Percentiles rank a stretch among this genome's conserved stretches.
Evolutionary conservation across 2,329 filamentous ascomycete species (phyloP).

Genomic region (Chrysoporthe deuterocubensis): DNA sequence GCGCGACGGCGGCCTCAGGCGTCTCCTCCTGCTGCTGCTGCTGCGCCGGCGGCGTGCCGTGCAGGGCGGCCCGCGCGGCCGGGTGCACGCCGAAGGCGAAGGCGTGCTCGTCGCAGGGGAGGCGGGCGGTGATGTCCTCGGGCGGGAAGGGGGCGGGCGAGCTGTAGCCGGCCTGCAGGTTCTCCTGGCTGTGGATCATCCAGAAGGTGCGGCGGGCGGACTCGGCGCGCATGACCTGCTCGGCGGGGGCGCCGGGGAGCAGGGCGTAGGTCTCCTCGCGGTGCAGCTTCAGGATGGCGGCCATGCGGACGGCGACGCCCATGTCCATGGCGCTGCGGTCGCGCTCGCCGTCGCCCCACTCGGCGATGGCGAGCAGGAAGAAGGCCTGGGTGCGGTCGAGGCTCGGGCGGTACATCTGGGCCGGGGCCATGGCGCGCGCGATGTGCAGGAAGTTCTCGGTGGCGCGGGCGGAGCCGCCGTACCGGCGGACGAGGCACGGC

Average conservation of each 20-base stretch:
- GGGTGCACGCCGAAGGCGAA: conserved; percentile 42
- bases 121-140: conserved; percentile 41
- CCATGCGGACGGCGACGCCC: conserved; percentile 44
- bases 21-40: conserved; percentile 19
- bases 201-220: conserved; percentile 43
- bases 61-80: conserved; percentile 37
- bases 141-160: conserved; percentile 40
- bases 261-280: conserved; percentile 43
- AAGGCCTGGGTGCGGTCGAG: conserved; percentile 39
- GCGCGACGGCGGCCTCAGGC: conserved; percentile 31
- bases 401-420: conserved; percentile 37
- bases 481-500: conserved; percentile 33
- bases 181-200: conserved; percentile 44
- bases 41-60: conserved; percentile 38
- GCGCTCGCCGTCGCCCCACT: conserved; percentile 41
- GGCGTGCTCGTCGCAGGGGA: conserved; percentile 43
- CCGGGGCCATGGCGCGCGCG: conserved; percentile 32
- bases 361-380: conserved; percentile 39
- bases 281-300: conserved; percentile 41
- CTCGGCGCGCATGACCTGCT: conserved; percentile 40
- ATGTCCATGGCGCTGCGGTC: conserved; percentile 41
- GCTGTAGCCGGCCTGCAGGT: conserved; percentile 42
- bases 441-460: conserved; percentile 37
- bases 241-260: conserved; percentile 31
- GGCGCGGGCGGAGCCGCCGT: conserved; percentile 32